Base-by-base conservation (phyloP, 305 asterid species). In the Andrographis paniculata region DNA sequence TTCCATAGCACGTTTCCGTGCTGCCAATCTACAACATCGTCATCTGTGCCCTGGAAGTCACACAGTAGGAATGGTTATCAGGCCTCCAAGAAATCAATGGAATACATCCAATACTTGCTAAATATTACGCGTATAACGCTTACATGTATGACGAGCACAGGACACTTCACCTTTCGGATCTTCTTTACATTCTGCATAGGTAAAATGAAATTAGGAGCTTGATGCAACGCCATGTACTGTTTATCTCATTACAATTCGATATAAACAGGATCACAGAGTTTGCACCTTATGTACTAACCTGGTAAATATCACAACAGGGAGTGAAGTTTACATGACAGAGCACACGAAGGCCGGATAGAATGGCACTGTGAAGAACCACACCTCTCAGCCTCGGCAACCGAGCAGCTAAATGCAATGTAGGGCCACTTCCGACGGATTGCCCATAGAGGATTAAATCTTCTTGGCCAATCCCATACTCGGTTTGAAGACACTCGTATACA, bases 381-480 rank as follows among this genome's bases (percentile, higher is more conserved):
- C 96, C 99, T 69, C 99, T 83, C 73, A 91, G 56, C 55, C 99
- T 71, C 2, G 99, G 99, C 53, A 91, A 68, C 48, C 73, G 70
- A 58, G 99, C 87, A 19, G 99, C 99, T 67, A 91, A 63, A 67
- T 91, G 99, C 65, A 91, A 59, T 4, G 99, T 91, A 41, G 99
- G 96, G 42, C 99, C 99, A 61, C 99, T 91, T 60, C 99, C 99
- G 33, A 91, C 99, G 17, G 99, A 91, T 63, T 91, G 99, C 30
- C 99, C 99, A 38, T 91, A 91, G 10, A 91, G 67, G 62, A 91
- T 84, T 43, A 91, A 38, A 66, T 83, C 94, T 66, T 91, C 99
- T 61, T 91, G 96, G 74, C 95, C 72, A 22, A 80, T 65, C 53
- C 99, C 99, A 52, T 87, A 91, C 57, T 91, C 94, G 1, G 91